Base-by-base conservation (phyloP, 805 yeast species). In the Schizosaccharomyces lindneri region DNA sequence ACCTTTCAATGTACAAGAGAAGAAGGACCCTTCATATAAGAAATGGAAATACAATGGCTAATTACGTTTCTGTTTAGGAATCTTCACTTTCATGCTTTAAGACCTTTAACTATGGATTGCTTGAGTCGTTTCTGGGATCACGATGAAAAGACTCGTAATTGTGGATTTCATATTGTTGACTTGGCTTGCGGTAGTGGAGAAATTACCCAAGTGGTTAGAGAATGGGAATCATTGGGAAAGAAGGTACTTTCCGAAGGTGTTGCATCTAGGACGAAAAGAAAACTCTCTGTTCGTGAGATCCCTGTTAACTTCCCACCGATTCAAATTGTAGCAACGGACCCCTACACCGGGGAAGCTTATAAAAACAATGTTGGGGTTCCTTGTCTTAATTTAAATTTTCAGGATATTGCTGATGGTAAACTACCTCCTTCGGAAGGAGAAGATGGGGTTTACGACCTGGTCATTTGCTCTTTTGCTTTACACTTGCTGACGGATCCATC, bases 151-250 rank as follows among this genome's bases (percentile, higher is more conserved):
- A 17, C 27, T 21, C 31, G 32, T 7, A 46, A 17, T 4, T 29
- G 3, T 6, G 57, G 36, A 51, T 21, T 29, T 17, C 36, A 51
- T 24, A 29, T 51, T 2, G n/a, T 51, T 9, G 57, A 51, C 27
- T 24, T 51, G 57, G 57, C 57, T 24, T 51, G 57, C 27, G 57
- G 57, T 19, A 51, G 57, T 29, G 57, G 57, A 6, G 57, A 51
- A 51, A 29, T 29, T 9, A 24, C 57, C 7, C 31, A 51, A 15
- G 32, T 29, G 27, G 36, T 51, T 11, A 5, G 21, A 24, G 57
- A 51, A 51, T 51, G 57, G 57, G 57, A 51, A 17, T 17, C 13
- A 4, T 17, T 51, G 11, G 57, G 36, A 29, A 21, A 29, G 36
- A 29, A 21, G 6, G 7, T 4, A 9, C 15, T 11, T 24, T 9